phyloP scores from a whole-genome alignment of 1,284 basidiomycete species.

The Apiotrichum gracile region DNA sequence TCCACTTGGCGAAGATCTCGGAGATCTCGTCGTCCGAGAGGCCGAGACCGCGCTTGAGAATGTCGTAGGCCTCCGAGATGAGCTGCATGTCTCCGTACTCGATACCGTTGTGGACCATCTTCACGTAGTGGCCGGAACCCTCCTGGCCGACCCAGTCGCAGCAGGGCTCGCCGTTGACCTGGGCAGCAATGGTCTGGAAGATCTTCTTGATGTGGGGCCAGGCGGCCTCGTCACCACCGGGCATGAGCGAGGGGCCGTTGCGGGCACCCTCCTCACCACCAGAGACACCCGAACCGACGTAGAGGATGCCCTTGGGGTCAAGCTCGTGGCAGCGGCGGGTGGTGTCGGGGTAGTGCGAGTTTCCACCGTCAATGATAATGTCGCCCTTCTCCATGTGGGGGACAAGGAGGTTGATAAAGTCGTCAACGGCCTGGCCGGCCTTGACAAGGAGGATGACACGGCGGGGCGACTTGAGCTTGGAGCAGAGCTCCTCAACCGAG shows the following conservation, averaged over 20 bases:
- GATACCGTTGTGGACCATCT: slow-evolving; percentile 63
- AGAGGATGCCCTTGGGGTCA: slow-evolving; percentile 88
- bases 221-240: slow-evolving; percentile 87
- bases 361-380: slow-evolving; percentile 99
- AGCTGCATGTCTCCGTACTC: slow-evolving; percentile 99
- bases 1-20: slow-evolving; percentile 85
- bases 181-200: slow-evolving; percentile 96
- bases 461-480: slow-evolving; percentile 54
- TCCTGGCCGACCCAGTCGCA: slow-evolving; percentile 99
- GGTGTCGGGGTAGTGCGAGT: slow-evolving; percentile 98
- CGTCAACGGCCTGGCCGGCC: slow-evolving; percentile 57
- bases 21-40: slow-evolving; percentile 79
- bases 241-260: slow-evolving; percentile 97
- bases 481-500: slow-evolving; percentile 77
- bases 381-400: slow-evolving; percentile 61
- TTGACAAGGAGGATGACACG: slow-evolving; percentile 88
- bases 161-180: slow-evolving; percentile 93
- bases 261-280: slow-evolving; percentile 99
- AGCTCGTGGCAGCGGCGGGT: slow-evolving; percentile 91
- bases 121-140: slow-evolving; percentile 94
- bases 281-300: slow-evolving; percentile 97
- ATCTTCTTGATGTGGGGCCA: slow-evolving; percentile 98
- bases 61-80: slow-evolving; percentile 97
- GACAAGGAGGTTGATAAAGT: slow-evolving; percentile 55
- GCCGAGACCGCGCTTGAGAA: slow-evolving; percentile 93